A percentile compares a stretch with the other conserved stretches of the same genome.
phyloP scores from a whole-genome alignment of 768 basidiomycete species.

The Tricholoma terreum region DNA sequence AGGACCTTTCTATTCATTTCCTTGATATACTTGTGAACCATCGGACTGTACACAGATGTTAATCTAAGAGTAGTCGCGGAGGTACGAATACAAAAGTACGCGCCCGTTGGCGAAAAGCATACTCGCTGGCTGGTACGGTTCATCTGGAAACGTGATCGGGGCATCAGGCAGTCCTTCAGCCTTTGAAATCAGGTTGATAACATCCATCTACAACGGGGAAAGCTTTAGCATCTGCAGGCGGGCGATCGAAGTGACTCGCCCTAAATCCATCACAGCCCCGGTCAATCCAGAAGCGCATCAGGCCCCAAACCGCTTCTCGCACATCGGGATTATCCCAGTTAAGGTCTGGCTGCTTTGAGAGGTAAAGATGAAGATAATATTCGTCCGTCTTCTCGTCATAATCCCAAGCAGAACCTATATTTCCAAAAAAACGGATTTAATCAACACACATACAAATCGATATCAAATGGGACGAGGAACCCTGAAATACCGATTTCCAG shows the following conservation, averaged over 20 bases:
- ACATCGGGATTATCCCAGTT: constrained; percentile 74
- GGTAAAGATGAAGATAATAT: constrained; percentile 72
- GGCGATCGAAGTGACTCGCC: constrained; percentile 33
- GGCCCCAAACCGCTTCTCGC: constrained; percentile 54
- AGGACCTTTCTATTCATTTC: constrained; percentile 66
- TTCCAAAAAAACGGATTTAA: not conserved
- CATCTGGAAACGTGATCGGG: constrained; percentile 46
- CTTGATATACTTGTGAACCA: constrained; percentile 62
- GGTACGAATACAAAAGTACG: constrained; percentile 1
- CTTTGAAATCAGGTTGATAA: constrained; percentile 69
- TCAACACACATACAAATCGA: not conserved
- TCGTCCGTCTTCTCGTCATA: constrained; percentile 62
- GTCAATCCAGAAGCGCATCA: constrained; percentile 74
- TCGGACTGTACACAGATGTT: constrained; percentile 40
- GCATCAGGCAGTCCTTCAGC: constrained; percentile 64
- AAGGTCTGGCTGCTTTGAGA: constrained; percentile 67
- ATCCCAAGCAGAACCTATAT: constrained; percentile 67
- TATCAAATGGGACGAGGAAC: constrained; percentile 23
- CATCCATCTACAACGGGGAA: constrained; percentile 50
- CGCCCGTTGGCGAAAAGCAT: constrained; percentile 61
- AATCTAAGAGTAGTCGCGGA: not conserved
- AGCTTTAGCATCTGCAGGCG: not conserved
- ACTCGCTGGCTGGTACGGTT: constrained; percentile 52
- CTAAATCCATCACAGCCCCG: constrained; percentile 75
- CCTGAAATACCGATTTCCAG: constrained; percentile 67